phyloP scores from a whole-genome alignment of 371 early-diverging fungal species.

The Rhizomucor miehei region DNA sequence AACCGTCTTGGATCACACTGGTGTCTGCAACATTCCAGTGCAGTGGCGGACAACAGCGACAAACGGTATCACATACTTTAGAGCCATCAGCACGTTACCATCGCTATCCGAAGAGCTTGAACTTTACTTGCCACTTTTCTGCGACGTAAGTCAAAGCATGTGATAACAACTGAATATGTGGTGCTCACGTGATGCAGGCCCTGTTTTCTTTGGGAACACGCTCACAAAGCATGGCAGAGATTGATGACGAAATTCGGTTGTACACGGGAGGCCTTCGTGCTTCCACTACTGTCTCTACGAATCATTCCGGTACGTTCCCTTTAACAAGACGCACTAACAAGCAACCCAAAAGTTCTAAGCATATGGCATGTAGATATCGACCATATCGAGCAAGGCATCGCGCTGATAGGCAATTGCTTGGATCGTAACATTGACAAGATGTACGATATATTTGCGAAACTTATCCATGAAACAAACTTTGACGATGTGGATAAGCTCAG shows the following conservation, averaged over 20 bases:
- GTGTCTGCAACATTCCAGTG: constrained; percentile 57
- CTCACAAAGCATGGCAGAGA: constrained; percentile 71
- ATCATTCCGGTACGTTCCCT: constrained; percentile 50
- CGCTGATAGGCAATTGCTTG: constrained; percentile 64
- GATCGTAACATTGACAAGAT: constrained; percentile 73
- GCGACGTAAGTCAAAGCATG: constrained; percentile 48
- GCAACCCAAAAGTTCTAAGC: neutral
- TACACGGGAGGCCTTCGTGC: constrained; percentile 85
- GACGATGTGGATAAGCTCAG: constrained; percentile 68
- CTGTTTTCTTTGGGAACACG: constrained; percentile 85
- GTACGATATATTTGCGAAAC: constrained; percentile 69
- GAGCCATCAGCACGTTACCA: constrained; percentile 62
- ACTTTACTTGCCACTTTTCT: constrained; percentile 78
- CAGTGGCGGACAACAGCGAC: constrained; percentile 83
- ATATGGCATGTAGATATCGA: constrained; percentile 35
- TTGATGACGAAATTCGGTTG: constrained; percentile 85
- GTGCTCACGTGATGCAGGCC: constrained; percentile 29
- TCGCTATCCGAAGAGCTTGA: constrained; percentile 65
- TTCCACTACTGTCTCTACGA: constrained; percentile 64
- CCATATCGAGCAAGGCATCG: constrained; percentile 56
- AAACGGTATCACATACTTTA: constrained; percentile 92
- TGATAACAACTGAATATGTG: neutral
- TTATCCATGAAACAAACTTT: constrained; percentile 76
- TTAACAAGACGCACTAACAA: neutral
- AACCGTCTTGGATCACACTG: constrained; percentile 66